A percentile compares a stretch with the other conserved stretches of the same genome.
phyloP scores from a whole-genome alignment of 495 filamentous ascomycete species.

The Rhizodiscina lignyota region DNA sequence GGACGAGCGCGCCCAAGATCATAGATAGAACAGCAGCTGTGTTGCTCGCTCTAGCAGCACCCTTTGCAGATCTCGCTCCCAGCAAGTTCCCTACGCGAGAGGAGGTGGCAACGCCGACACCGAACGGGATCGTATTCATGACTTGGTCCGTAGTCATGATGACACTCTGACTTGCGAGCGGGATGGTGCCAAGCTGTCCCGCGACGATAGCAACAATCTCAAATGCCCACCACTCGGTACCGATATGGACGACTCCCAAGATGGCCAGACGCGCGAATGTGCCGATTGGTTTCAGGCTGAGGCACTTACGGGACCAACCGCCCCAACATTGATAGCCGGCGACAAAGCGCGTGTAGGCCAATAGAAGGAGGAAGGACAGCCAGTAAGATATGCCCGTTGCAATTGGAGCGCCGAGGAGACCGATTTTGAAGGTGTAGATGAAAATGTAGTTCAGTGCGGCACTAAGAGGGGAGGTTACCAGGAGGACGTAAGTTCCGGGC shows the following conservation, averaged over 20 bases:
- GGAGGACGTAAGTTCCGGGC: conserved; percentile 71
- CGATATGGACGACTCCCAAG: conserved; percentile 74
- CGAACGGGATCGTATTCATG: conserved; percentile 86
- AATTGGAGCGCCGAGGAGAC: conserved; percentile 64
- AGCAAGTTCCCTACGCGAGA: conserved; percentile 71
- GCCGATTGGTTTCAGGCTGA: conserved; percentile 36
- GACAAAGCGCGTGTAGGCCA: conserved; percentile 59
- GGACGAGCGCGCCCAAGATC: conserved; percentile 47
- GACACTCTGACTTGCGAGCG: conserved; percentile 75
- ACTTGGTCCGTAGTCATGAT: conserved; percentile 93
- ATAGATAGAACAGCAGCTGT: conserved; percentile 61
- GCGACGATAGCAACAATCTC: conserved; percentile 89
- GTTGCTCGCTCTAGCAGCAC: conserved; percentile 60
- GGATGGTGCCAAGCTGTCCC: conserved; percentile 64
- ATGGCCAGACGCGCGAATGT: conserved; percentile 64
- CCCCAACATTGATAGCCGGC: conserved; percentile 70
- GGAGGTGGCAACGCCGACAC: conserved; percentile 71
- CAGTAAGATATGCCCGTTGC: conserved; percentile 81
- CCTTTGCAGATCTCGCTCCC: conserved; percentile 48
- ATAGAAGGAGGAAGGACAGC: conserved; percentile 62
- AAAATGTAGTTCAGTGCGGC: conserved; percentile 65
- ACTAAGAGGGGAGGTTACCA: conserved; percentile 71
- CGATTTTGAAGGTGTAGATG: conserved; percentile 52
- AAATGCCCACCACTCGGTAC: conserved; percentile 94
- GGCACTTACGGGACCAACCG: conserved; percentile 49